Conservation (phyloP, 331 rosid species). For the Phaseolus coccineus region DNA sequence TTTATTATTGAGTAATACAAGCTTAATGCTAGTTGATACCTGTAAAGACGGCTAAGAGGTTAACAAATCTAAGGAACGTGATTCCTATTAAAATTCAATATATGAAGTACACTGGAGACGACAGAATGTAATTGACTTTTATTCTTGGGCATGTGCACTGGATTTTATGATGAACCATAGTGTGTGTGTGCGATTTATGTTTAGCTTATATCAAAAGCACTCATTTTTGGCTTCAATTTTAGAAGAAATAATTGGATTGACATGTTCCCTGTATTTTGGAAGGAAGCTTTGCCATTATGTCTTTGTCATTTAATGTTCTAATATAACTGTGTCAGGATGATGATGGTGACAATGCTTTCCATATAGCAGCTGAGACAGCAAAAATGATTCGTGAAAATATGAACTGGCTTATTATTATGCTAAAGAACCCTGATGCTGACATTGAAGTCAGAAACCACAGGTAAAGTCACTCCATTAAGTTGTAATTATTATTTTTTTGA, state of each 20-base stretch:
- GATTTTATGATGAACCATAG: slow-evolving; percentile 7
- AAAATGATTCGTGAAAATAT: slow-evolving; percentile 98
- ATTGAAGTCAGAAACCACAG: slow-evolving; percentile 94
- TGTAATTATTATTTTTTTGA: not conserved
- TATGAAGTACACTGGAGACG: slow-evolving; percentile 10
- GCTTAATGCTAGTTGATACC: slow-evolving; percentile 10
- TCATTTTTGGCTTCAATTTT: slow-evolving; percentile 22
- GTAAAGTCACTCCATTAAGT: slow-evolving; percentile 46
- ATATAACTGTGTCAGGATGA: slow-evolving; percentile 71
- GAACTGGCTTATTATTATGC: slow-evolving; percentile 94
- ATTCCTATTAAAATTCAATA: slow-evolving; percentile 15
- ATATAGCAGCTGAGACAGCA: slow-evolving; percentile 95
- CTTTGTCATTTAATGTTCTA: slow-evolving; percentile 37
- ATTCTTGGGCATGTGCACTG: not conserved
- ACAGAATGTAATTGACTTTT: slow-evolving; percentile 25
- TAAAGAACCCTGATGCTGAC: slow-evolving; percentile 81
- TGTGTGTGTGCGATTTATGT: slow-evolving; percentile 10
- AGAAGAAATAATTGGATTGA: slow-evolving; percentile 31
- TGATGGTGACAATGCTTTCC: slow-evolving; percentile 96
- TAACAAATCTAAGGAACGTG: slow-evolving; percentile 20
- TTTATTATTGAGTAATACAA: slow-evolving; percentile 17
- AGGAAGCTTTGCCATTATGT: not conserved
- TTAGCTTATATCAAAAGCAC: not conserved
- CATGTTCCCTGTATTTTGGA: slow-evolving; percentile 22
- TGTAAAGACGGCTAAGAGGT: not conserved